Percentiles rank a stretch among this genome's conserved stretches.
Conservation (phyloP, 1,284 basidiomycete species). For the Austropuccinia psidii region DNA sequence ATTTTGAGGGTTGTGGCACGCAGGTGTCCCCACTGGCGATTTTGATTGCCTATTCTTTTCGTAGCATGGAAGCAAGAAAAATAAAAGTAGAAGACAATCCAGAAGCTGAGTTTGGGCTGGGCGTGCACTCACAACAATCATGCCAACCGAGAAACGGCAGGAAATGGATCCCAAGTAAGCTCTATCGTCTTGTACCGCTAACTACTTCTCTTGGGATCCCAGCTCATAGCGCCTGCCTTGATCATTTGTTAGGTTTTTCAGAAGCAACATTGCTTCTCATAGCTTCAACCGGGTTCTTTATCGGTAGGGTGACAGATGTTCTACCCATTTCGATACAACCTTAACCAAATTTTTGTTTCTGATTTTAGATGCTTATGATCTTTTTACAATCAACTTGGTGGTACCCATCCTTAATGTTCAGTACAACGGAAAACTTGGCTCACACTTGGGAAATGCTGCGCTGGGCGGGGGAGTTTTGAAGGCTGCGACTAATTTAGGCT, state of each 20-base stretch:
- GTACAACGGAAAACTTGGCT: slow-evolving; percentile 12
- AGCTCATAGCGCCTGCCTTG: no score
- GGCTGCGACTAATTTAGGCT: slow-evolving; percentile 15
- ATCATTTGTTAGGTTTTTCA: background rate
- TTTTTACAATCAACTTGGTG: slow-evolving; percentile 17
- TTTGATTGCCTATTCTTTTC: no score
- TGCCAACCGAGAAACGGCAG: no score
- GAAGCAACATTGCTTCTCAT: slow-evolving; percentile 8
- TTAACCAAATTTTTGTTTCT: background rate
- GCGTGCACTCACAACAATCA: no score
- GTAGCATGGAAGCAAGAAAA: no score
- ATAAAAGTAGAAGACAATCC: no score
- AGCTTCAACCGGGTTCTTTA: slow-evolving; percentile 26
- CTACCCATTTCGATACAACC: background rate
- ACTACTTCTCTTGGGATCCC: no score
- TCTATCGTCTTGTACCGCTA: no score
- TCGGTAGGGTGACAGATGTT: background rate
- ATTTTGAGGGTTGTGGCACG: no score
- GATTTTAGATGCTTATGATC: slow-evolving; percentile 17
- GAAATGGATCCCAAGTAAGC: no score
- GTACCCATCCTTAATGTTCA: slow-evolving; percentile 7
- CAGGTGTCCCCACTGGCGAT: no score
- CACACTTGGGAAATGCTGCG: background rate
- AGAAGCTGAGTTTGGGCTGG: no score
- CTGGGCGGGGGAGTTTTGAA: slow-evolving; percentile 1